Conservation (phyloP, 2,329 filamentous ascomycete genomes). For the Paraphoma chrysanthemicola region DNA sequence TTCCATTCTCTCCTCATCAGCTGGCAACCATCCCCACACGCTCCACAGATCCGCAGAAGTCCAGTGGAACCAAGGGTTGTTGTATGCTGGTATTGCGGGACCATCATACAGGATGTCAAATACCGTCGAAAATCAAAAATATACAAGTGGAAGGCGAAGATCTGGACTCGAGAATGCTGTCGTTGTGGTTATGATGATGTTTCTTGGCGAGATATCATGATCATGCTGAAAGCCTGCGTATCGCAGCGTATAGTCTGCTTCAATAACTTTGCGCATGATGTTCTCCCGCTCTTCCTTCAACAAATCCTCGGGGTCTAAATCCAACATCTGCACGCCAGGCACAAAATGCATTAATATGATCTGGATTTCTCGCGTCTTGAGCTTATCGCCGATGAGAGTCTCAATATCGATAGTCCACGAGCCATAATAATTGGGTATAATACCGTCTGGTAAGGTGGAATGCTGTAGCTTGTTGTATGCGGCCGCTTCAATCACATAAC, state of each 20-base stretch:
- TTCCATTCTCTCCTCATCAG: not conserved
- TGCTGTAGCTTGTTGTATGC: not conserved
- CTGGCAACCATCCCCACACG: not conserved
- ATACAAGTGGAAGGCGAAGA: not conserved
- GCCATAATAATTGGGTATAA: conserved; percentile 1
- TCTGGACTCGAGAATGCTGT: not conserved
- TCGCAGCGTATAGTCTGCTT: conserved; percentile 4
- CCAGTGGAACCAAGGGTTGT: not conserved
- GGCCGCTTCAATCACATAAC: conserved; percentile 1
- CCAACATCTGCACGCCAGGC: conserved; percentile 1
- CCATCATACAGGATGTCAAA: not conserved
- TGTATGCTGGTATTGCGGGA: not conserved
- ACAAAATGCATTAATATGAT: conserved; percentile 5
- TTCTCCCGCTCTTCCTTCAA: conserved; percentile 1
- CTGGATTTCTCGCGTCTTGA: conserved; percentile 1
- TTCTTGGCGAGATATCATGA: conserved; percentile 9
- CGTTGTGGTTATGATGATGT: conserved; percentile 2
- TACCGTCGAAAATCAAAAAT: not conserved
- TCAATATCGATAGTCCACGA: conserved; percentile 3
- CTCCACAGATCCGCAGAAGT: not conserved
- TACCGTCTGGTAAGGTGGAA: not conserved
- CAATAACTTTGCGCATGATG: conserved; percentile 11
- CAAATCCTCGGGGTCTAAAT: not conserved
- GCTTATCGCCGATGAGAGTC: not conserved
- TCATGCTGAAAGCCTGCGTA: conserved; percentile 3